Evolutionary conservation across 148 eudicot species (phyloP).

Genomic region (Nepenthes gracilis): DNA sequence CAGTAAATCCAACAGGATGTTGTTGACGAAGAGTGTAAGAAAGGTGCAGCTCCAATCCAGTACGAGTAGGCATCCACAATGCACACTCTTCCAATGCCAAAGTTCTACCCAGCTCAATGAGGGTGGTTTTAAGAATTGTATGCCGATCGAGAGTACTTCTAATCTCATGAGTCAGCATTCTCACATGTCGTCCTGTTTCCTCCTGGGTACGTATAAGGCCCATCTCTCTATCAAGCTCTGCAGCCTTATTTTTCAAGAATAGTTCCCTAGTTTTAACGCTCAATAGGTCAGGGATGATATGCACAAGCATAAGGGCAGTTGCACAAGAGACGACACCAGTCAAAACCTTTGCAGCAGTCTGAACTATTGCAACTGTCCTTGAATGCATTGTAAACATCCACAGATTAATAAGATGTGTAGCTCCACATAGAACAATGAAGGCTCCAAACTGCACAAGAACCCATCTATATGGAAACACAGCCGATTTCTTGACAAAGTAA

Average conservation of each 20-base stretch:
- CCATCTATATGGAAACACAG: constrained; percentile 95
- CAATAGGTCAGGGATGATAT: constrained; percentile 84
- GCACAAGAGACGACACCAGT: constrained; percentile 88
- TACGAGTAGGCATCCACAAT: constrained; percentile 91
- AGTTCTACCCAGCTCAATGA: constrained; percentile 90
- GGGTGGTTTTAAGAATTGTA: constrained; percentile 81
- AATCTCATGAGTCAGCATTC: constrained; percentile 94
- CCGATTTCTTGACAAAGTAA: constrained; percentile 88
- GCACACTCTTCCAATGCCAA: constrained; percentile 93
- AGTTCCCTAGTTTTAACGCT: constrained; percentile 90
- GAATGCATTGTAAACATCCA: constrained; percentile 78
- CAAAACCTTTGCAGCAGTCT: constrained; percentile 73
- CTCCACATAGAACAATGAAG: constrained; percentile 92
- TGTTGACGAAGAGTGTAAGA: constrained; percentile 87
- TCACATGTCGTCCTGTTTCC: constrained; percentile 90
- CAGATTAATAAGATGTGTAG: constrained; percentile 76
- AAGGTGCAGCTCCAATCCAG: constrained; percentile 81
- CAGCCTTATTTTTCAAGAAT: constrained; percentile 91
- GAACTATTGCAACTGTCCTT: constrained; percentile 66
- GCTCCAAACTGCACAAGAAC: constrained; percentile 97
- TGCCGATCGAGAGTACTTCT: constrained; percentile 96
- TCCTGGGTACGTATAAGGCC: constrained; percentile 93
- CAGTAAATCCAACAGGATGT: constrained; percentile 78
- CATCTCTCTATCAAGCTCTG: constrained; percentile 89
- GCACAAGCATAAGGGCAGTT: constrained; percentile 91